Evolutionary conservation across 2,329 filamentous ascomycete genomes (phyloP).

Genomic region (Trichoderma lentiforme): DNA sequence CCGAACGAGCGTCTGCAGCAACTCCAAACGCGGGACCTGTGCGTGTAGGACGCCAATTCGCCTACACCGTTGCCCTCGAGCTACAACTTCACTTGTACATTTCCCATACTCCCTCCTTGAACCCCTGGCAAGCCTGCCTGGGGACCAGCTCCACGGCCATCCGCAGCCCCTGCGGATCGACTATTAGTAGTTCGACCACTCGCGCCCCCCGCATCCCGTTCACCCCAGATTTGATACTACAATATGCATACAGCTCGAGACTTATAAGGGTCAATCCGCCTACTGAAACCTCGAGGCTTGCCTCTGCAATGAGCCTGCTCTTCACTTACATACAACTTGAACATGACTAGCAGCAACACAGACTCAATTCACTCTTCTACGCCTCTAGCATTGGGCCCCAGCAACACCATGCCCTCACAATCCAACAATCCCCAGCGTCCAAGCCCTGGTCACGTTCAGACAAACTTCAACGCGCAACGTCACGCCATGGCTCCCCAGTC

Average conservation of each 20-base stretch:
- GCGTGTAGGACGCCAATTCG: background rate
- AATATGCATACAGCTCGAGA: slow-evolving; percentile 35
- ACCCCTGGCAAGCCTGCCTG: slow-evolving; percentile 5
- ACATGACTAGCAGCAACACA: slow-evolving; percentile 27
- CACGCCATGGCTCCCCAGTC: slow-evolving; percentile 46
- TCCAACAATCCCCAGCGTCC: slow-evolving; percentile 39
- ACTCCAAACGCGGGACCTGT: slow-evolving; percentile 4
- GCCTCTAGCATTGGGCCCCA: slow-evolving; percentile 28
- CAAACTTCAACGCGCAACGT: slow-evolving; percentile 39
- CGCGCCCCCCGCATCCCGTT: slow-evolving; percentile 14
- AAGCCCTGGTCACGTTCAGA: slow-evolving; percentile 49
- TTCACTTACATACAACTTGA: slow-evolving; percentile 20
- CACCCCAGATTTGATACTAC: slow-evolving; percentile 28
- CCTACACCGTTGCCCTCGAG: slow-evolving; percentile 6
- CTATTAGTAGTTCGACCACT: slow-evolving; percentile 14
- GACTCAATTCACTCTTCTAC: slow-evolving; percentile 26
- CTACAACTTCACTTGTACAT: slow-evolving; percentile 5
- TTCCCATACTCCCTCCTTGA: background rate
- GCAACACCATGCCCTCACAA: slow-evolving; percentile 39
- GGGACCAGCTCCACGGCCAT: background rate
- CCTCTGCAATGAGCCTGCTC: slow-evolving; percentile 26
- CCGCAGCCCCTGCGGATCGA: slow-evolving; percentile 16
- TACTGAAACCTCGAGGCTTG: slow-evolving; percentile 28
- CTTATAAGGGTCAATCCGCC: slow-evolving; percentile 40
- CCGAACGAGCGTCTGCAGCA: slow-evolving; percentile 14